Evolutionary conservation across 2,329 filamentous ascomycete genomes (phyloP), one percentile per base, ranked within the genome.

Genomic region (Arthroderma uncinatum): DNA sequence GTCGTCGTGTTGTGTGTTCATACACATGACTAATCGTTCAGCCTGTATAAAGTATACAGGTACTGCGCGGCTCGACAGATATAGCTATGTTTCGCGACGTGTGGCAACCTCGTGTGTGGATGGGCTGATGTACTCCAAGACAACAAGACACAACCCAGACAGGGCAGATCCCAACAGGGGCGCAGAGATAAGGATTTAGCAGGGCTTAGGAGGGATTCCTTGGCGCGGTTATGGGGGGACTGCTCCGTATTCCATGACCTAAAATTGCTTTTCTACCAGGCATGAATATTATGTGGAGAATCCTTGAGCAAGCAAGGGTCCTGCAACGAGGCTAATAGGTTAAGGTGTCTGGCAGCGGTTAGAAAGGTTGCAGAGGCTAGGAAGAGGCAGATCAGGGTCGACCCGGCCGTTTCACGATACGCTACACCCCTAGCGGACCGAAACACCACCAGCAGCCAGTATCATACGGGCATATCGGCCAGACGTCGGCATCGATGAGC

Each of bases 331-430:
- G 47, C 47, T 50, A 50, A 50, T 34, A 30, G 25, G 28, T 30
- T 34, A 50, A 50, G 12, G 12, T 50, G 44, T 33, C 44, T 50
- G 44, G 44, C 44, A 30, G 47, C 47, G 47, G 47, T 50, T 50
- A 50, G 47, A 50, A 50, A 16, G 47, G 47, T 50, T 50, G 47
- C 47, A 50, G 47, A 50, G 25, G 23, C 44, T 7, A 28, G 44
- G 44, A 30, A 48, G 23, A 50, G 28, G 47, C 47, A 50, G 47
- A 50, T 50, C 47, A 50, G 47, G 47, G 47, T 50, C 47, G 47
- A 50, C 47, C 47, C 47, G 47, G 47, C 47, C 47, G 47, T 50
- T 50, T 50, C 47, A 50, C 47, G 47, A 50, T 34, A 50, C 47
- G 47, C 25, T 25, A 33, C 40, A n/a, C n/a, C 47, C 14, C 47